Conservation (phyloP, 306 rosid genomes). For the Acacia acuminata region DNA sequence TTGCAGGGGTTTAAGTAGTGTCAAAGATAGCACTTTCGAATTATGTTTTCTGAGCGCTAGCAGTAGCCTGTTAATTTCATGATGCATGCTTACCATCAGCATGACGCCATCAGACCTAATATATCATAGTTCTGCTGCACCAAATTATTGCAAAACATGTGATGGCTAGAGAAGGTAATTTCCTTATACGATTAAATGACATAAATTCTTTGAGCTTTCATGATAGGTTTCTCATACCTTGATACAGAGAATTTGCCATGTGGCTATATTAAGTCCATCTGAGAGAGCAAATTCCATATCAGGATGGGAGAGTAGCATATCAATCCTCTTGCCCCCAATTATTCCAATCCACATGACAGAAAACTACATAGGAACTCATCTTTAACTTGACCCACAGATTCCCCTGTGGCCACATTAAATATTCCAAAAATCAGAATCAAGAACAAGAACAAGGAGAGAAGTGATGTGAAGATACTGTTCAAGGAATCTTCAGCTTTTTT, state of each 20-base stretch:
- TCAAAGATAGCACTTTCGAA: background rate
- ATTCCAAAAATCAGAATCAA: slow-evolving; percentile 64
- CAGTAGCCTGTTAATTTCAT: background rate
- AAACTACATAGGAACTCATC: slow-evolving; percentile 61
- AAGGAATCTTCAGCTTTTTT: slow-evolving; percentile 41
- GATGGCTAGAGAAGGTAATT: background rate
- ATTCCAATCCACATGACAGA: slow-evolving; percentile 56
- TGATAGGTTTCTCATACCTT: slow-evolving; percentile 20
- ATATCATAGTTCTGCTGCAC: slow-evolving; percentile 5
- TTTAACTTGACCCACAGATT: slow-evolving; percentile 54
- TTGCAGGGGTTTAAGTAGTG: background rate
- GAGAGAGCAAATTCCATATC: slow-evolving; percentile 38
- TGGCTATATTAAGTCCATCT: slow-evolving; percentile 38
- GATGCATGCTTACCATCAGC: background rate
- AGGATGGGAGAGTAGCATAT: slow-evolving; percentile 26
- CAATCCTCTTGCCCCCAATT: slow-evolving; percentile 34
- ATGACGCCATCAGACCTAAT: slow-evolving; percentile 4
- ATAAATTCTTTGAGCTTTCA: slow-evolving; percentile 18
- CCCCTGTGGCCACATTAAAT: slow-evolving; percentile 52
- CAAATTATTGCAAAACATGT: background rate
- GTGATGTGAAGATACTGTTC: slow-evolving; percentile 52
- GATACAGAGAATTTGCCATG: slow-evolving; percentile 38
- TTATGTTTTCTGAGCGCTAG: background rate
- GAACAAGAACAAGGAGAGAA: slow-evolving; percentile 38
- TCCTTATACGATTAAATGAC: background rate